A percentile compares a stretch with the other conserved stretches of the same genome.
Evolutionary conservation across 2,329 filamentous ascomycete genomes (phyloP).

Genomic region (Colletotrichum euphorbiae): DNA sequence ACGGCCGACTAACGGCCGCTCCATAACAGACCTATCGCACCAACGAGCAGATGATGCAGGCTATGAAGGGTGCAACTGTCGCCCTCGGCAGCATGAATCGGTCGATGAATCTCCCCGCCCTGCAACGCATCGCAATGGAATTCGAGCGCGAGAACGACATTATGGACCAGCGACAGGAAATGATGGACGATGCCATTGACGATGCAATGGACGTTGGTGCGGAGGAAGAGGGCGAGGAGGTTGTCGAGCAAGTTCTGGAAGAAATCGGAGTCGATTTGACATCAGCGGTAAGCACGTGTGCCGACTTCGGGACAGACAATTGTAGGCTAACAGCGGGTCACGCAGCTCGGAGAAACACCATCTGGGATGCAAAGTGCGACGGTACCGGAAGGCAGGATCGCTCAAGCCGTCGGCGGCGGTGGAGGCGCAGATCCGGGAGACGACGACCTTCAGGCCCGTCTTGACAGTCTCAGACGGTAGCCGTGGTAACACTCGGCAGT

Average conservation of each 20-base stretch:
- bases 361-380: conserved; percentile 81
- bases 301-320: not conserved
- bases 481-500: not conserved
- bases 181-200: conserved; percentile 99
- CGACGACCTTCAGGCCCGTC: conserved; percentile 91
- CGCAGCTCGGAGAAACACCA: conserved; percentile 90
- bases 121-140: conserved; percentile 98
- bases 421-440: conserved; percentile 76
- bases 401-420: conserved; percentile 85
- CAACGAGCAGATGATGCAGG: conserved; percentile 99
- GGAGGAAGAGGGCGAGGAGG: conserved; percentile 96
- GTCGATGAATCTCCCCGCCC: conserved; percentile 94
- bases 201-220: conserved; percentile 91
- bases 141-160: conserved; percentile 99
- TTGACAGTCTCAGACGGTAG: conserved; percentile 83
- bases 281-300: conserved; percentile 75
- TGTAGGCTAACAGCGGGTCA: conserved; percentile 44
- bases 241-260: conserved; percentile 95
- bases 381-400: conserved; percentile 80
- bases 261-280: conserved; percentile 96
- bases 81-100: conserved; percentile 97
- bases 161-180: conserved; percentile 98
- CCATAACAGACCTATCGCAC: conserved; percentile 85
- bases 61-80: conserved; percentile 97
- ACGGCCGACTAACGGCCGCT: conserved; percentile 13